Evolutionary conservation across 371 early-diverging fungal genomes (phyloP).

Genomic region (Syncephalis fuscata): DNA sequence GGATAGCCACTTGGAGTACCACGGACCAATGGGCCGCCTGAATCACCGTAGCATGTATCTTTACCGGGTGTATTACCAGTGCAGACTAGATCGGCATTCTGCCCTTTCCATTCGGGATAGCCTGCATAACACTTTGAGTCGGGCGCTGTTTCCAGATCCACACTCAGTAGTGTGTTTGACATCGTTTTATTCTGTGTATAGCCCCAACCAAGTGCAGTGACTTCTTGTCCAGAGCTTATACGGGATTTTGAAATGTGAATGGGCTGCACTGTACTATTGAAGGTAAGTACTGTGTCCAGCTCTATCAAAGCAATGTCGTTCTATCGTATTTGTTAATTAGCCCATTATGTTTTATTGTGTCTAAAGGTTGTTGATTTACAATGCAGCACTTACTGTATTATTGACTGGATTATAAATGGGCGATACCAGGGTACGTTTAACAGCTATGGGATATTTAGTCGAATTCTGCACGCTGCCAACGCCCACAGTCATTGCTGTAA

Average conservation of each 20-base stretch:
- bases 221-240: not conserved
- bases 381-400: no score
- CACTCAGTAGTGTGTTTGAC: not conserved
- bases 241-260: not conserved
- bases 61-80: not conserved
- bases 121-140: not conserved
- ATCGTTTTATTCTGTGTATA: not conserved
- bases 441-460: no score
- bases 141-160: not conserved
- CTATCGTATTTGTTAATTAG: no score
- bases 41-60: conserved; percentile 1
- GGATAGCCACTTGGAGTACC: not conserved
- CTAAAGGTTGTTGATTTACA: no score
- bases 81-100: not conserved
- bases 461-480: no score
- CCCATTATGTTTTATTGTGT: no score
- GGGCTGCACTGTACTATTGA: not conserved
- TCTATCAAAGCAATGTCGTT: not conserved
- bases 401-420: no score
- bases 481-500: no score
- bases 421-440: no score
- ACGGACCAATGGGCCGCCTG: not conserved
- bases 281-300: not conserved
- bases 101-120: not conserved
- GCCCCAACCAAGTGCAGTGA: not conserved